phyloP scores from a whole-genome alignment of 495 filamentous ascomycete genomes.

The Chaetomium tenue region DNA sequence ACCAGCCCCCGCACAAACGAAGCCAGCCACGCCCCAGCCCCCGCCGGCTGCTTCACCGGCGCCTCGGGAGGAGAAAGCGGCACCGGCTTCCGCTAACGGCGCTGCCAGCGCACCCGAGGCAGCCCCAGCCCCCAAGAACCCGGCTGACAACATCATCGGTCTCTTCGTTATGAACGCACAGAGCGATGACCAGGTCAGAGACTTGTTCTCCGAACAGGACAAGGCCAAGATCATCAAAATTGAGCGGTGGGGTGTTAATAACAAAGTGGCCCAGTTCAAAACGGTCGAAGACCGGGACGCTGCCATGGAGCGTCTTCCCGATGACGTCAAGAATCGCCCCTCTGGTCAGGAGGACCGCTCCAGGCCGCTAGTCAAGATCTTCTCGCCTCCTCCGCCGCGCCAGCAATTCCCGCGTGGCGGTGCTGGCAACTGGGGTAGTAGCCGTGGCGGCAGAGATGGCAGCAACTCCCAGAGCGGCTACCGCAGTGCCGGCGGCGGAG shows the following conservation, averaged over 20 bases:
- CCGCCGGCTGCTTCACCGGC: conserved; percentile 39
- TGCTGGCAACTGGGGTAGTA: conserved; percentile 73
- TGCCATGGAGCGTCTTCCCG: conserved; percentile 67
- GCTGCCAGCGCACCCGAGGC: conserved; percentile 50
- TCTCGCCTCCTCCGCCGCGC: conserved; percentile 55
- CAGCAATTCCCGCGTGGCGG: conserved; percentile 52
- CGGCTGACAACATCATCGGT: conserved; percentile 59
- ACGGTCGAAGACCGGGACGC: conserved; percentile 72
- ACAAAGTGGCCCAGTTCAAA: conserved; percentile 78
- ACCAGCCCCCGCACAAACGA: conserved; percentile 46
- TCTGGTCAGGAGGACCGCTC: conserved; percentile 57
- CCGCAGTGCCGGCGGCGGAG: conserved; percentile 60
- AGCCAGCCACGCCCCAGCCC: conserved; percentile 54
- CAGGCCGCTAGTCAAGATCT: conserved; percentile 77
- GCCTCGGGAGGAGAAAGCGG: conserved; percentile 51
- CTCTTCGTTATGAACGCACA: conserved; percentile 81
- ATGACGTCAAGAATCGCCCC: conserved; percentile 67
- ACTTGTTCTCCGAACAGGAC: conserved; percentile 78
- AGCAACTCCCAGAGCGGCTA: conserved; percentile 61
- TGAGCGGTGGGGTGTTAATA: conserved; percentile 72
- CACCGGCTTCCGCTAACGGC: conserved; percentile 48
- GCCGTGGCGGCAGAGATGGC: conserved; percentile 53
- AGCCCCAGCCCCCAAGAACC: conserved; percentile 43
- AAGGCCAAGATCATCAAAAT: conserved; percentile 72
- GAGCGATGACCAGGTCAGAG: conserved; percentile 71